Conservation (phyloP, 2,329 filamentous ascomycete species). For the Nannizziopsis barbatae region DNA sequence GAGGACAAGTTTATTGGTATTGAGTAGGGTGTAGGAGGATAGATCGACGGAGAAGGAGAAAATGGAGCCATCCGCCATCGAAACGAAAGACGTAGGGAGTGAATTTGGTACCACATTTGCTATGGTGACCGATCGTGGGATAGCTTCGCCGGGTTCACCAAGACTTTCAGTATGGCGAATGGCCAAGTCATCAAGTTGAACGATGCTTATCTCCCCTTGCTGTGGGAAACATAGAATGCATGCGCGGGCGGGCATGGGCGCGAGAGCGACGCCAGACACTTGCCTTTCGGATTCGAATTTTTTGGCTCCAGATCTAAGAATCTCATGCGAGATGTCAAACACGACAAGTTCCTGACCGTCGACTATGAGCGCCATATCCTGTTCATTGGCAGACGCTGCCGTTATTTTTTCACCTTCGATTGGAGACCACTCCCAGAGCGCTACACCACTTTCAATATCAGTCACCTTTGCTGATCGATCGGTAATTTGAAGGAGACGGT, state of each 20-base stretch:
- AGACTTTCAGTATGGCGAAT: constrained; percentile 55
- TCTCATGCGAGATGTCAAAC: constrained; percentile 48
- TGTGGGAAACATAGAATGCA: constrained; percentile 84
- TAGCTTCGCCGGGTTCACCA: constrained; percentile 56
- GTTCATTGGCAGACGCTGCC: constrained; percentile 61
- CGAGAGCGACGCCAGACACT: constrained; percentile 72
- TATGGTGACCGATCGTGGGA: constrained; percentile 71
- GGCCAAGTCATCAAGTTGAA: constrained; percentile 56
- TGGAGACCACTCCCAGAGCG: constrained; percentile 38
- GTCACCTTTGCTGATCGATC: constrained; percentile 50
- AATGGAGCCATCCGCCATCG: constrained; percentile 86
- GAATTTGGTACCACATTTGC: constrained; percentile 60
- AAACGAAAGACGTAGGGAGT: constrained; percentile 68
- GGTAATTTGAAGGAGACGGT: constrained; percentile 65
- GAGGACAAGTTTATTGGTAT: constrained; percentile 69
- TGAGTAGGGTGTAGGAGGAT: constrained; percentile 51
- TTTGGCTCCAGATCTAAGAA: constrained; percentile 50
- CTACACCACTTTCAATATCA: constrained; percentile 39
- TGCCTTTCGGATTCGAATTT: constrained; percentile 58
- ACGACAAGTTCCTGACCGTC: constrained; percentile 63
- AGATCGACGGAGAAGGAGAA: constrained; percentile 66
- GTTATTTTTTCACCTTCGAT: constrained; percentile 49
- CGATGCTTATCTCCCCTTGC: constrained; percentile 63
- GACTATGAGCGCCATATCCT: constrained; percentile 60
- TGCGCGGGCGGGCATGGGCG: constrained; percentile 50